Conservation (phyloP, 2,329 filamentous ascomycete species). For the Colletotrichum paranaense region DNA sequence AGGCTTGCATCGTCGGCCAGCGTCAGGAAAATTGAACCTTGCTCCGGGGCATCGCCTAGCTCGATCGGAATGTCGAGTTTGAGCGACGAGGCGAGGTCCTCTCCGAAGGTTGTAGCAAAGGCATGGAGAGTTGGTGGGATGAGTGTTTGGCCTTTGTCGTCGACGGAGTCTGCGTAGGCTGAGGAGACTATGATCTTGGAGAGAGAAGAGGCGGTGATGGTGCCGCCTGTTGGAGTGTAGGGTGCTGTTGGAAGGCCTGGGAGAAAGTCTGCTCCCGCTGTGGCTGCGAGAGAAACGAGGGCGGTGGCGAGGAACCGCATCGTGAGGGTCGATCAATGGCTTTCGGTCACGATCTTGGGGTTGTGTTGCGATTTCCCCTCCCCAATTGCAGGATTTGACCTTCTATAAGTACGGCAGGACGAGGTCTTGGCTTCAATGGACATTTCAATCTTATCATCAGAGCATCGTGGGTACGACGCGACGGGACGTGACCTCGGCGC, state of each 20-base stretch:
- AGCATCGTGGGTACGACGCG: neutral
- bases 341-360: neutral
- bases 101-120: slow-evolving; percentile 59
- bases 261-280: slow-evolving; percentile 5
- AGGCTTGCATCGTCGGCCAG: slow-evolving; percentile 48
- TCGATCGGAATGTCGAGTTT: slow-evolving; percentile 45
- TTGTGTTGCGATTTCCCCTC: neutral
- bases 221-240: slow-evolving; percentile 41
- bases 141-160: slow-evolving; percentile 59
- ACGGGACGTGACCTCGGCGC: neutral
- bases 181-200: slow-evolving; percentile 57
- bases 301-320: slow-evolving; percentile 1
- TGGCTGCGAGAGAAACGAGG: neutral
- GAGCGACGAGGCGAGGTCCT: slow-evolving; percentile 45
- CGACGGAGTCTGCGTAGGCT: slow-evolving; percentile 50
- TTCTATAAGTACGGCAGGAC: neutral
- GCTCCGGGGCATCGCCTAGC: slow-evolving; percentile 38
- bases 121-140: slow-evolving; percentile 61
- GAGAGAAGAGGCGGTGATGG: slow-evolving; percentile 42
- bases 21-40: slow-evolving; percentile 57
- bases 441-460: neutral
- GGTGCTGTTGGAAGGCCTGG: slow-evolving; percentile 49
- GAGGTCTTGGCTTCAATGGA: neutral
- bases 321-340: neutral
- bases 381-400: neutral